Conservation (phyloP, 1,284 basidiomycete species). For the Rhodotorula sp. region DNA sequence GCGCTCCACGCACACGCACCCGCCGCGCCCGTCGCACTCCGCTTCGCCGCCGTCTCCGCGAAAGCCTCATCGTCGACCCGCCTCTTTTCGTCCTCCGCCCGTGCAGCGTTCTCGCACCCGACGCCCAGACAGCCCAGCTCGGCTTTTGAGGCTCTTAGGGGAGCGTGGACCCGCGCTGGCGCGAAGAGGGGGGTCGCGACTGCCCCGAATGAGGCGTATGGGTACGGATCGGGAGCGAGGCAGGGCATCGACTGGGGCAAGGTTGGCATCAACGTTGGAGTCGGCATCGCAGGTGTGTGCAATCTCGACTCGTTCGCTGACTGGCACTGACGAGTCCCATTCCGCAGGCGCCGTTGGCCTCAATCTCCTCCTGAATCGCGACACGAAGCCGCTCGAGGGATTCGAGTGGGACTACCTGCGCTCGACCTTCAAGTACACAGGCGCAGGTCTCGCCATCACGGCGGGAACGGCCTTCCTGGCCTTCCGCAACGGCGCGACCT, state of each 20-base stretch:
- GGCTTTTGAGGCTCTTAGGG: background rate
- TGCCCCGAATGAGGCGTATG: background rate
- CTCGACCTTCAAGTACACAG: constrained; percentile 80
- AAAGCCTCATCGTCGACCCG: background rate
- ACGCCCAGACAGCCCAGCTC: background rate
- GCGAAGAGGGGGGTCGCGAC: constrained; percentile 11
- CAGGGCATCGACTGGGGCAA: constrained; percentile 16
- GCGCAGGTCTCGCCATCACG: constrained; percentile 68
- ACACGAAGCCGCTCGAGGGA: constrained; percentile 52
- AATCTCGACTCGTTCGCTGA: too few species aligned
- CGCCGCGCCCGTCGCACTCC: background rate
- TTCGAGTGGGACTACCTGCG: constrained; percentile 55
- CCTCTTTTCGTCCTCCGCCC: constrained; percentile 21
- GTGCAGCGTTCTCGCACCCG: background rate
- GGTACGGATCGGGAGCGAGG: background rate
- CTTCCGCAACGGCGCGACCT: constrained; percentile 70
- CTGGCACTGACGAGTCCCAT: too few species aligned
- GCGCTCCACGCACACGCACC: background rate
- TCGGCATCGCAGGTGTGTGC: constrained; percentile 15
- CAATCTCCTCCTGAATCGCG: constrained; percentile 68
- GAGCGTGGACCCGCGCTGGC: background rate
- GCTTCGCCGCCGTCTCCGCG: background rate
- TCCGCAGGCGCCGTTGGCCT: constrained; percentile 53
- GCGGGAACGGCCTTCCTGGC: constrained; percentile 72
- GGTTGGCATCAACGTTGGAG: constrained; percentile 29